Evolutionary conservation across 495 filamentous ascomycete species (phyloP), one percentile per base, ranked within the genome.

Genomic region (Pyronema omphalodes): DNA sequence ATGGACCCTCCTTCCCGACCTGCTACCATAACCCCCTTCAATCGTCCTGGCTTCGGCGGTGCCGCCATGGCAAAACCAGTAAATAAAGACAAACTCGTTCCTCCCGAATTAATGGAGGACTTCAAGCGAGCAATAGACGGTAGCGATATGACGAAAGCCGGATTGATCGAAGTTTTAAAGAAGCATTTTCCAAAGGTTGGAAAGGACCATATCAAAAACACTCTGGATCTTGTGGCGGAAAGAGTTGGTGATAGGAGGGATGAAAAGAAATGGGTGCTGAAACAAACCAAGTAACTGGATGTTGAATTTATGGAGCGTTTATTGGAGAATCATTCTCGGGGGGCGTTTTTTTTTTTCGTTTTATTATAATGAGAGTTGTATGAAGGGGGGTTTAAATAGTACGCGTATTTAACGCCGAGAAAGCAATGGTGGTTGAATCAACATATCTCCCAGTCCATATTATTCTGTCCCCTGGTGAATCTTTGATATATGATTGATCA

Each of bases 161-260:
- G 83, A 0, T 63, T 93, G 55, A 69, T 87, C 12, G 87, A 93
- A 66, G 69, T 80, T 15, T 62, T 94, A 55, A 83, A 85, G 68
- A 79, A 80, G 68, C 73, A 73, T 70, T 89, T 94, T 60, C 77
- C 82, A 0, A 81, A 79, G 56, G 73, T 81, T 7, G 75, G 81
- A 0, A 86, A 84, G 57, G 74, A 80, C 23, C 74, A 78, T 3
- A 75, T 94, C 33, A 84, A 77, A 57, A 74, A 78, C 36, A 91
- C 85, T 0, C 67, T 94, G 33, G 78, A 76, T 55, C 68, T 66
- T n/a, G 69, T 84, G 18, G 88, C 88, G 0, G 74, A 76, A 18
- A 73, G 84, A 12, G 71, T 85, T 47, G 75, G 83, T 18, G 63
- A 76, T 51, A 79, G 74, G 7, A 54, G 58, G 51, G 63, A 55